Base-by-base conservation (phyloP, 2,329 filamentous ascomycete genomes). In the Hypomyces rosellus region DNA sequence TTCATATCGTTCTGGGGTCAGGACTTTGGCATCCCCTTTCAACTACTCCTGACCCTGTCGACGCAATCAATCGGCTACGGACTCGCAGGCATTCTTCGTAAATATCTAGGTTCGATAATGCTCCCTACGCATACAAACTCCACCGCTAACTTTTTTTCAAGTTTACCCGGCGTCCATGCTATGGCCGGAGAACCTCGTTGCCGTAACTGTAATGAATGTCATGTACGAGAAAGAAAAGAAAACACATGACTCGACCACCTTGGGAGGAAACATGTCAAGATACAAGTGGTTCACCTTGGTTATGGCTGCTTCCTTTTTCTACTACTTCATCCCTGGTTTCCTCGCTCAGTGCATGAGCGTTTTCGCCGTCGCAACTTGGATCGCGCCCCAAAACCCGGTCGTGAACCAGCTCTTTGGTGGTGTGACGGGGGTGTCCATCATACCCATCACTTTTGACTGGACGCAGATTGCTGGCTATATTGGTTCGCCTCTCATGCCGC, bases 361-460 rank as follows among this genome's bases (percentile, higher is more conserved):
- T 8, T 88, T 89, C 58, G 83, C 85, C 7, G 85, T 87, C 60
- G 74, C 80, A 11, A 88, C 85, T 0, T 89, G 85, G 84, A 77
- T 88, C 50, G 80, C 78, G 2, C 86, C 86, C 0, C 73, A 88
- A 45, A 88, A 80, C 52, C 72, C 80, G 0, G 68, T 87, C 9
- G 66, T 89, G 37, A 90, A 89, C 56, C 85, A 89, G 62, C 61
- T 89, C 1, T 89, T 89, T 57, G 86, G 86, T 2, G 84, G 83
- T 1, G 74, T 73, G 45, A 85, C 81, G 0, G 86, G 86, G 0
- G 55, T 89, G 3, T 86, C 82, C 0, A 61, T 89, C 25, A 68
- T 89, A 6, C 85, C 86, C 1, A 80, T 89, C 33, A 88, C 85
- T 0, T 88, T 89, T 60, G 86, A 89, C 69, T 89, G 86, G 85